Evolutionary conservation across 106 monocot genomes (phyloP).

Genomic region (Allium cepa): DNA sequence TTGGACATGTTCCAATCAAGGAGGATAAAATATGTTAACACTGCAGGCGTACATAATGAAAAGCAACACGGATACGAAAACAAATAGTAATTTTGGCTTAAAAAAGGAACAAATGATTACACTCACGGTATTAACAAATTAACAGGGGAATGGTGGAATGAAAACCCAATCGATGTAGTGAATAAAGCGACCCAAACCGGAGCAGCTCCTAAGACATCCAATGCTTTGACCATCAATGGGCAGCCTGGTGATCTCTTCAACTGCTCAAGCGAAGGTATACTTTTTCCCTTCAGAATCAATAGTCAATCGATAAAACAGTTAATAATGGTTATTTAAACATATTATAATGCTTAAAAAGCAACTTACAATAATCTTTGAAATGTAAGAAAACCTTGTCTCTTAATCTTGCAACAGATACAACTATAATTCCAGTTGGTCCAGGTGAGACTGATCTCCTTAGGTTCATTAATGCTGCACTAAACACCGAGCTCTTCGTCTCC

Average conservation of each 20-base stretch:
- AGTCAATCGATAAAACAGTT: not conserved
- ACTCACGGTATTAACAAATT: not conserved
- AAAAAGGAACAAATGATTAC: too few species aligned
- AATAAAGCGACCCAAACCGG: conserved; percentile 26
- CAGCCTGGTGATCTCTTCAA: conserved; percentile 63
- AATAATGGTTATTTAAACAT: not conserved
- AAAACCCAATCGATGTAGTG: conserved; percentile 38
- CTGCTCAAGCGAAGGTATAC: conserved; percentile 46
- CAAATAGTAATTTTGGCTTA: not conserved
- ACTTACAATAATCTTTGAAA: not conserved
- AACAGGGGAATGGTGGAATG: conserved; percentile 63
- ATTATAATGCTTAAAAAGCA: not conserved
- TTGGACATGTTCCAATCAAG: not conserved
- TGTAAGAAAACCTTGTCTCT: not conserved
- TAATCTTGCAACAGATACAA: conserved; percentile 23
- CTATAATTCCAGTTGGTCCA: conserved; percentile 24
- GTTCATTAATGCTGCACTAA: conserved; percentile 55
- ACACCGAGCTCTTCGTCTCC: conserved; percentile 40
- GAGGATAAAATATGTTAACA: not conserved
- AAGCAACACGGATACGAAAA: not conserved
- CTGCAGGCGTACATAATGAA: not conserved
- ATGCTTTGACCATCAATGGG: conserved; percentile 68
- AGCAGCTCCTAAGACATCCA: conserved; percentile 37
- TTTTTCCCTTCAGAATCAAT: not conserved
- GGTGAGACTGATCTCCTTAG: conserved; percentile 47